These are phyloP conservation scores for Penicillium sp. DNA, from an alignment of 2,329 filamentous ascomycete genomes.

Conservation along the genomic window DNA sequence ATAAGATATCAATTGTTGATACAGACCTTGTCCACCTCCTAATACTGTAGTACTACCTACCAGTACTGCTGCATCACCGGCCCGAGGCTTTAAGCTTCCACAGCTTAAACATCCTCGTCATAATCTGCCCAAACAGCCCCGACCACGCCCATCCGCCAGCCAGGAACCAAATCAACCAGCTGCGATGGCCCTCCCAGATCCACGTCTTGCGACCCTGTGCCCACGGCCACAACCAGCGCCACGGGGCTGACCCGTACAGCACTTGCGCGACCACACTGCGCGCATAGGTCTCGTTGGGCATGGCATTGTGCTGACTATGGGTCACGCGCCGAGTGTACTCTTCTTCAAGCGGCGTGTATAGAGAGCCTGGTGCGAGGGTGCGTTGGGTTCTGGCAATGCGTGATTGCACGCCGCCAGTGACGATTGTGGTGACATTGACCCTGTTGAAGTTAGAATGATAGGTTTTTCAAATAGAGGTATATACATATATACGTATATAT, in stretches of 20 bases:
- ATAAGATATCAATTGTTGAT: no score
- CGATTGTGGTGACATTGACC: conserved; percentile 57
- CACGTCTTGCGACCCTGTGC: conserved; percentile 40
- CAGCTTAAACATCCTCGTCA: conserved; percentile 58
- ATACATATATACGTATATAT: no score
- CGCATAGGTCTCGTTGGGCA: conserved; percentile 60
- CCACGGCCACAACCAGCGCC: conserved; percentile 57
- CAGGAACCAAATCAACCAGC: conserved; percentile 57
- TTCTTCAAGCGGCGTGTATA: conserved; percentile 57
- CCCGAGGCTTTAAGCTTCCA: conserved; percentile 36
- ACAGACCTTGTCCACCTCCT: no score
- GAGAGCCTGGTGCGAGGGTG: conserved; percentile 50
- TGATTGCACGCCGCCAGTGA: conserved; percentile 65
- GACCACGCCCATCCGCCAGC: conserved; percentile 53
- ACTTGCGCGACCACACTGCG: conserved; percentile 59
- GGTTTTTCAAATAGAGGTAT: no score
- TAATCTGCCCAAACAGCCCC: conserved; percentile 45
- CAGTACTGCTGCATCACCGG: conserved; percentile 5
- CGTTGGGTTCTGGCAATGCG: conserved; percentile 61
- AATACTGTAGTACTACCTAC: background rate
- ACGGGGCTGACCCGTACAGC: conserved; percentile 50
- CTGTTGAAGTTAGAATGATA: conserved; percentile 33
- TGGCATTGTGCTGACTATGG: conserved; percentile 59
- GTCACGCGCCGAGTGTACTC: conserved; percentile 57
- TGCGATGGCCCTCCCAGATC: conserved; percentile 56